phyloP scores from a whole-genome alignment of 192 early-diverging fungal genomes.

The Podila minutissima region DNA sequence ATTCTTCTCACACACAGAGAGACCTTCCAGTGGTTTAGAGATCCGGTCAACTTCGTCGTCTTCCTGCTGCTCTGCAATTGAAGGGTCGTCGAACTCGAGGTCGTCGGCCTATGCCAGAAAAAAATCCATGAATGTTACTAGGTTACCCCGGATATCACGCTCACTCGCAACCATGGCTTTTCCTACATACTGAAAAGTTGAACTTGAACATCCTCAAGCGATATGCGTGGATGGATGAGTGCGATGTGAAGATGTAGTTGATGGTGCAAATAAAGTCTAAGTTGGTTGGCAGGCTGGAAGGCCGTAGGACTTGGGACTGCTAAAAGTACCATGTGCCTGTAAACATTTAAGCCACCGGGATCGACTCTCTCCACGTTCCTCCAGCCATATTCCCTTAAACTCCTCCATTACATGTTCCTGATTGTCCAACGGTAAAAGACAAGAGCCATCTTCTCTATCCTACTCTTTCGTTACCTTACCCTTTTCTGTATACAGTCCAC shows the following conservation, averaged over 20 bases:
- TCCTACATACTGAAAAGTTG: constrained; percentile 39
- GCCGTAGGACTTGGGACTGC: constrained; percentile 6
- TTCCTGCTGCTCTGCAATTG: constrained; percentile 13
- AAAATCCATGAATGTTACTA: not conserved
- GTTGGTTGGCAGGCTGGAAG: not conserved
- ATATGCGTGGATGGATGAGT: not conserved
- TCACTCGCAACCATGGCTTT: too few species aligned
- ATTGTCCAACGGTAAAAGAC: too few species aligned
- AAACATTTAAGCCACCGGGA: constrained; percentile 52
- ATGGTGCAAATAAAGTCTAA: constrained; percentile 3
- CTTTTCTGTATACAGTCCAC: not conserved
- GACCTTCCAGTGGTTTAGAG: constrained; percentile 20
- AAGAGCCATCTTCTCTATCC: not conserved
- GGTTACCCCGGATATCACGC: too few species aligned
- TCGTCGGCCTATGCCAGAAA: constrained; percentile 24
- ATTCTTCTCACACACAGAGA: constrained; percentile 11
- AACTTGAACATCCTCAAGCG: constrained; percentile 40
- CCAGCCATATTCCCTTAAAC: not conserved
- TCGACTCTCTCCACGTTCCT: not conserved
- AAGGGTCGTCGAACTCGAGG: constrained; percentile 40
- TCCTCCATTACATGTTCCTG: not conserved
- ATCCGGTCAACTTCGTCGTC: constrained; percentile 20
- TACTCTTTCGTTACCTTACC: not conserved
- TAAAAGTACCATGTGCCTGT: not conserved
- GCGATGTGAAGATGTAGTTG: not conserved